Conservation (phyloP, 1,139 yeast genomes). For the Zygosaccharomyces pseudobailii region DNA sequence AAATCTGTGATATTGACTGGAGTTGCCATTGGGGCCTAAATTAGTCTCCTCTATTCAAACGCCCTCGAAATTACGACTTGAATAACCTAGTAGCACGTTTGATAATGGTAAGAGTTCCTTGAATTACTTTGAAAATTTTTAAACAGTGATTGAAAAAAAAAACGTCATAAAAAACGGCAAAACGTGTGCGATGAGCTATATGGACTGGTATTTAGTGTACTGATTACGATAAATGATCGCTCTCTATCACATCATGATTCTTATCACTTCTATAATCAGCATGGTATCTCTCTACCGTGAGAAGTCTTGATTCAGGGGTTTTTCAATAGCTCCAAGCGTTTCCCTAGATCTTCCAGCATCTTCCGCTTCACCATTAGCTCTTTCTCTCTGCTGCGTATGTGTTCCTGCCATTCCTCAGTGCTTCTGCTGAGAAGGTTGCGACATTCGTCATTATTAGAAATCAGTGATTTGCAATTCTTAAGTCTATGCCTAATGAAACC, state of each 20-base stretch:
- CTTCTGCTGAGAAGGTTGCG: constrained; percentile 24
- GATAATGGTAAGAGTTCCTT: background rate
- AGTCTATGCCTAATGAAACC: constrained; percentile 33
- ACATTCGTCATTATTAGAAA: constrained; percentile 24
- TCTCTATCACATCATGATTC: background rate
- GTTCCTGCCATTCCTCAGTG: constrained; percentile 28
- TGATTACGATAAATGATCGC: no score
- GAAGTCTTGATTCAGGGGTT: background rate
- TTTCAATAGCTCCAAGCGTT: background rate
- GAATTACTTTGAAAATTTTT: constrained; percentile 1
- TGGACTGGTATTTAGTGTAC: no score
- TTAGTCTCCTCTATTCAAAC: background rate
- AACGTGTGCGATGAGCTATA: background rate
- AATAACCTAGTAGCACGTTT: background rate
- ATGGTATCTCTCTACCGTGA: no score
- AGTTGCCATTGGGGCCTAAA: constrained; percentile 23
- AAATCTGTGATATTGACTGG: constrained; percentile 48
- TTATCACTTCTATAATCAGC: no score
- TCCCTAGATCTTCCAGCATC: constrained; percentile 8
- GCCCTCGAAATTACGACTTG: background rate
- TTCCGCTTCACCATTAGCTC: constrained; percentile 26
- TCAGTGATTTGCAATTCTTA: constrained; percentile 28
- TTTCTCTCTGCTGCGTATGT: constrained; percentile 20
- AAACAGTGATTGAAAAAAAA: background rate
- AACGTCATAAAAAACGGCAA: constrained; percentile 1